phyloP scores from a whole-genome alignment of 768 basidiomycete species.

The Tulasnella sp. region DNA sequence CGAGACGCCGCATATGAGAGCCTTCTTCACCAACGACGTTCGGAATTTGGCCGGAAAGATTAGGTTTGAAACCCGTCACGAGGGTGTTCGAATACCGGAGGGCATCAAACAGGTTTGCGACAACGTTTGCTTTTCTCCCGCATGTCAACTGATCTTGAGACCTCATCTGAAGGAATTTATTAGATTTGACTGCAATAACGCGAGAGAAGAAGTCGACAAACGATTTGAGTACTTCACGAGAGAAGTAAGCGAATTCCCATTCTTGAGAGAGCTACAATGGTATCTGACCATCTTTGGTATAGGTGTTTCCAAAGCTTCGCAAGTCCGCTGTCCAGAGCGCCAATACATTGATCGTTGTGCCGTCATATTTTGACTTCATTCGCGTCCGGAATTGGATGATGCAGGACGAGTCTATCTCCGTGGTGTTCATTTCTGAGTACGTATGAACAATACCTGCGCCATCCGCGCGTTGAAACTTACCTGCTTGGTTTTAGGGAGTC shows the following conservation, averaged over 20 bases:
- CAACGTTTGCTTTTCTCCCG: too few species aligned
- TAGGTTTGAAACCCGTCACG: conserved; percentile 54
- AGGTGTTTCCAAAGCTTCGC: conserved; percentile 71
- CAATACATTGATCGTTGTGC: conserved; percentile 80
- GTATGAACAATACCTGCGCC: conserved; percentile 20
- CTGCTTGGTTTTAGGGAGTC: conserved; percentile 52
- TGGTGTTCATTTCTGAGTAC: conserved; percentile 83
- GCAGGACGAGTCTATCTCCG: conserved; percentile 57
- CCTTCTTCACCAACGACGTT: conserved; percentile 61
- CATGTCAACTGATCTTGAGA: too few species aligned
- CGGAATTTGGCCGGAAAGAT: conserved; percentile 81
- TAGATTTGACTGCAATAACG: conserved; percentile 57
- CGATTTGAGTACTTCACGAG: conserved; percentile 81
- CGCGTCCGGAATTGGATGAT: conserved; percentile 79
- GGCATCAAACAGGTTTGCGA: conserved; percentile 72
- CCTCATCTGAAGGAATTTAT: conserved; percentile 46
- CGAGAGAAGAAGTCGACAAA: conserved; percentile 72
- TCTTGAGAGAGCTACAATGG: background rate
- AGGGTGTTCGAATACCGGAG: conserved; percentile 65
- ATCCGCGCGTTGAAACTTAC: background rate
- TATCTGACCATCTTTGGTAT: background rate
- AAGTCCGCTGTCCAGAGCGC: conserved; percentile 90
- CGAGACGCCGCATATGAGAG: conserved; percentile 79
- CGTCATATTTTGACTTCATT: conserved; percentile 95
- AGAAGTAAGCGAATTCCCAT: conserved; percentile 41